Conservation (phyloP, 2,329 filamentous ascomycete genomes). For the Colletotrichum brevisporum region DNA sequence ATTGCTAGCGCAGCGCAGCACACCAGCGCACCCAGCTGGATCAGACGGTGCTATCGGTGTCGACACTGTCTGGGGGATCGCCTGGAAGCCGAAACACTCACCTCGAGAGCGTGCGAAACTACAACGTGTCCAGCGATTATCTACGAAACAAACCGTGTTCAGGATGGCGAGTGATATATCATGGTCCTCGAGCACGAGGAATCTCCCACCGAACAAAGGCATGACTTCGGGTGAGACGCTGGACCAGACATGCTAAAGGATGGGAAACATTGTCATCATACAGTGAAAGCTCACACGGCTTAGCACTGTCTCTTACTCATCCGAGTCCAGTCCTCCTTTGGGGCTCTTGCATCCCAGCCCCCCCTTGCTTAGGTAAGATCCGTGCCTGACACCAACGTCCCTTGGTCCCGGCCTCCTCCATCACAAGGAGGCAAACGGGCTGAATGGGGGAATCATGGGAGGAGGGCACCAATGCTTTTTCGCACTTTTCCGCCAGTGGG, state of each 20-base stretch:
- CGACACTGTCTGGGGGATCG: conserved; percentile 12
- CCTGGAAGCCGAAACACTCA: conserved; percentile 7
- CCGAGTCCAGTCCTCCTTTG: background rate
- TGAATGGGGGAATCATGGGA: conserved; percentile 31
- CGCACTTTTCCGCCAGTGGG: conserved; percentile 19
- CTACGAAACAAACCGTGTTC: too few species aligned
- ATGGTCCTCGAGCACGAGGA: background rate
- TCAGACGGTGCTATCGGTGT: conserved; percentile 27
- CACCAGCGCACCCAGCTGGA: background rate
- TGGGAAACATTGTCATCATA: conserved; percentile 31
- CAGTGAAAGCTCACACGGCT: background rate
- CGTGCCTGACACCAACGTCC: conserved; percentile 30
- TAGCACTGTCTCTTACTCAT: conserved; percentile 17
- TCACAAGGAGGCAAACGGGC: conserved; percentile 35
- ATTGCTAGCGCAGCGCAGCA: conserved; percentile 20
- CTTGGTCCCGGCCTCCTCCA: conserved; percentile 36
- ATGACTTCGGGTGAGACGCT: conserved; percentile 2
- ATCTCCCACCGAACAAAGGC: background rate
- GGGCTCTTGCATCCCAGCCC: conserved; percentile 13
- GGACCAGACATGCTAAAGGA: conserved; percentile 10
- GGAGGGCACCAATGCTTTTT: conserved; percentile 38
- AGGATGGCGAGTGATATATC: background rate
- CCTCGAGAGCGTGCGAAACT: background rate
- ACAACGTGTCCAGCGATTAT: background rate
- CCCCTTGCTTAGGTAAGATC: conserved; percentile 27